Base-by-base conservation (phyloP, 2,329 filamentous ascomycete genomes). In the Botryotinia calthae region DNA sequence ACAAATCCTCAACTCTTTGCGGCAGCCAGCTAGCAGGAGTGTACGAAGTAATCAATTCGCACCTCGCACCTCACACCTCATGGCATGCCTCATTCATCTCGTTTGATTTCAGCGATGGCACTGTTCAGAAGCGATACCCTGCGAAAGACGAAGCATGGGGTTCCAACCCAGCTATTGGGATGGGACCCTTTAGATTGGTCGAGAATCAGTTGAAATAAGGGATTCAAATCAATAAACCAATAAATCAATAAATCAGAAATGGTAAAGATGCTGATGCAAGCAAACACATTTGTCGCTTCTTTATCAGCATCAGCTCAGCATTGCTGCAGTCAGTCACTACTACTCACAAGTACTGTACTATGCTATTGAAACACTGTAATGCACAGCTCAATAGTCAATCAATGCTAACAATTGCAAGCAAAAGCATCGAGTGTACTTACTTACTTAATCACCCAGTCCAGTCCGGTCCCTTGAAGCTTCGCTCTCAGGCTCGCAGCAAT, bases 121-220 rank as follows among this genome's bases (percentile, higher is more conserved):
- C 70, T 64, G 70, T 72, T 46, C 70, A 59, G 58, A 51, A 42
- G 22, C 28, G 12, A 66, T 48, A 44, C 61, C 61, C 51, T 72
- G 40, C 62, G 28, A 59, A 31, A 56, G 28, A 42, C 37, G 62
- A 42, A 40, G 62, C 18, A 71, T 71, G 46, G 70, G 62, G 59
- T 37, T n/a, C 37, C 25, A 54, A 42, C 70, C 70, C 62, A 72
- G 61, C 62, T 31, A 16, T 72, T 67, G 48, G 48, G 48, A 54
- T 54, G 48, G 63, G 62, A 51, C 68, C 40, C 62, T 72, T 40
- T 28, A 72, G 70, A 68, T 67, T 68, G 62, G 62, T 46, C 62
- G 37, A 72, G 70, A 61, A 46, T 72, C 22, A 40, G 20, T 4
- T 67, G 62, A 67, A 44, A 46, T 31, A 25, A 48, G 64, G 61